Base-by-base conservation (phyloP, 495 filamentous ascomycete species). In the Penicillium lividum region DNA sequence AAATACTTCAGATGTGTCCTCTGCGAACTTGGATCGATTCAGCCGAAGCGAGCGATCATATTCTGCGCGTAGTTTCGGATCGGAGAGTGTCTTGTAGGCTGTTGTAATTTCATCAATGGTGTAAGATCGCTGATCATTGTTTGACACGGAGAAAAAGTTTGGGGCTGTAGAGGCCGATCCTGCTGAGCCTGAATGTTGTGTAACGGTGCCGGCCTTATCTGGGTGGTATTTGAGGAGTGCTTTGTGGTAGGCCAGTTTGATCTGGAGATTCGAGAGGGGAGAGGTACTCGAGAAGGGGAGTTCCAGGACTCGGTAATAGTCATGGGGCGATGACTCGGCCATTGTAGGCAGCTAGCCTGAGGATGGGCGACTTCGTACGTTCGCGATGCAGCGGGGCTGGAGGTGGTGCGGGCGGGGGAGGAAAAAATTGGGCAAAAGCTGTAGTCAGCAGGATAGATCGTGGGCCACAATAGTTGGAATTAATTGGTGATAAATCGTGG, bases 151-250 rank as follows among this genome's bases (percentile, higher is more conserved):
- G 36, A 9, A 9, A 5, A 15, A 7, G 0, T 46, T 52, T 0
- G 49, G 40, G 3, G 49, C 1, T 16, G 40, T 29, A 22, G 10
- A 45, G 40, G 18, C 36, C 9, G 53, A 47, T 30, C 36, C 7
- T 16, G 28, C 5, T 5, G 18, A n/a, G 25, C 38, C 53, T 3
- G 49, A n/a, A 3, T 66, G 60, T 16, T 53, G 63, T 46, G 71
- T 30, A 60, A 60, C 45, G 1, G 64, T 47, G 30, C 62, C 34
- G 22, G 71, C 67, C 68, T 95, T 95, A 77, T 97, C 92, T 0
- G 92, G 92, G 70, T 96, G 92, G 72, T 95, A 78, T 48, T 74
- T 78, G 6, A 97, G 80, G 9, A 97, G 80, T 1, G 92, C 87
- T 61, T 83, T 84, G 63, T 86, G 88, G 72, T 96, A 96, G 31